Percentiles rank a stretch among this genome's conserved stretches.
Conservation (phyloP, 306 rosid genomes). For the Vigna angularis region DNA sequence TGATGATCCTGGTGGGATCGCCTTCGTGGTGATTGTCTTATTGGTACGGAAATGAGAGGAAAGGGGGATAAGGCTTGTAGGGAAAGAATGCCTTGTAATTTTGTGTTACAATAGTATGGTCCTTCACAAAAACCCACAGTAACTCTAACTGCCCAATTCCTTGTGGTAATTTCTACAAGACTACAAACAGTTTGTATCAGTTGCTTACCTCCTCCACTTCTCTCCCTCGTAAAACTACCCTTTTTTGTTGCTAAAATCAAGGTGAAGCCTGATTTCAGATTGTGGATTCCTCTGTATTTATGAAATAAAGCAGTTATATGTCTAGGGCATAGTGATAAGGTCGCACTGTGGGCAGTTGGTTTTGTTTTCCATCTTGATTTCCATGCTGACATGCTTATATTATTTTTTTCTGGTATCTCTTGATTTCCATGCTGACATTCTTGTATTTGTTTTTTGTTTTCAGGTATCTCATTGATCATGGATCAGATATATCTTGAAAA, state of each 20-base stretch:
- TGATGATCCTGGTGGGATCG: slow-evolving; percentile 57
- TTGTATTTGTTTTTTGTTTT: slow-evolving; percentile 51
- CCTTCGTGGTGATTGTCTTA: slow-evolving; percentile 57
- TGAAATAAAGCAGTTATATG: slow-evolving; percentile 40
- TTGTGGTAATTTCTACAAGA: slow-evolving; percentile 50
- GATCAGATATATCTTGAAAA: slow-evolving; percentile 69
- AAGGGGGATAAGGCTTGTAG: slow-evolving; percentile 19
- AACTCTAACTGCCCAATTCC: slow-evolving; percentile 51
- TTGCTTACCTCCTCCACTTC: slow-evolving; percentile 28
- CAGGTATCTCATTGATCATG: slow-evolving; percentile 83
- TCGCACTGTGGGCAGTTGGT: slow-evolving; percentile 19
- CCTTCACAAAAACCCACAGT: slow-evolving; percentile 61
- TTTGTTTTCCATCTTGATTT: too few species aligned
- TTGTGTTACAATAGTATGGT: slow-evolving; percentile 51
- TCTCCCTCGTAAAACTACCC: slow-evolving; percentile 46
- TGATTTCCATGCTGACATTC: slow-evolving; percentile 38
- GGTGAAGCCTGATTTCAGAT: slow-evolving; percentile 15
- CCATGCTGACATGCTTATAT: too few species aligned
- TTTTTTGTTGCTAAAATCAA: slow-evolving; percentile 45
- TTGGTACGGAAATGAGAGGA: slow-evolving; percentile 45
- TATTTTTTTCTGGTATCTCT: too few species aligned
- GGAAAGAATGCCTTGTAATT: slow-evolving; percentile 42
- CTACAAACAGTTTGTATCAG: slow-evolving; percentile 39
- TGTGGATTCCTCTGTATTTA: slow-evolving; percentile 54
- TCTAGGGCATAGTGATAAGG: slow-evolving; percentile 3